A percentile compares a stretch with the other conserved stretches of the same genome.
Conservation (phyloP, 208 protist species). For the Leishmania amazonensis region DNA sequence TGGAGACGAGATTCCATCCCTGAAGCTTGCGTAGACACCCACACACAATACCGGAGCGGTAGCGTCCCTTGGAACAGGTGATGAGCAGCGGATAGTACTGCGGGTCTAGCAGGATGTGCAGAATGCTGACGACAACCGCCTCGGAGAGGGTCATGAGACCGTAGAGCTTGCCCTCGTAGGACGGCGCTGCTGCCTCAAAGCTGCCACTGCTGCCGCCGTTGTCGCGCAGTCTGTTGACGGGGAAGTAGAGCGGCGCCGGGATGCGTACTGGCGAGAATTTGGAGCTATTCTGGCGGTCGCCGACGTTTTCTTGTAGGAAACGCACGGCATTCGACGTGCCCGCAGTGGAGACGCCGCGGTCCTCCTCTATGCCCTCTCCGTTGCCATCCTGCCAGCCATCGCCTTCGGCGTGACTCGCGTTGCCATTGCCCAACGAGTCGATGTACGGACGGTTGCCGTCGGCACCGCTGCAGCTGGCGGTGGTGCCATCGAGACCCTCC, state of each 20-base stretch:
- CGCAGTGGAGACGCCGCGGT: conserved; percentile 2
- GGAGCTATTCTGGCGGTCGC: conserved; percentile 19
- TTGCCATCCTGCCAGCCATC: conserved; percentile 5
- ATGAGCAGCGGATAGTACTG: conserved; percentile 96
- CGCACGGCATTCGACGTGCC: conserved; percentile 47
- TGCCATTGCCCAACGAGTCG: background rate
- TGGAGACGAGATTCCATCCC: conserved; percentile 97
- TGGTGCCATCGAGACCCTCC: conserved; percentile 5
- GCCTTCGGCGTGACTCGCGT: background rate
- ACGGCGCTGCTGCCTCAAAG: conserved; percentile 12
- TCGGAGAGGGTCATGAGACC: conserved; percentile 84
- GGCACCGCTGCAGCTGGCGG: background rate
- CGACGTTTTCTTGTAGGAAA: conserved; percentile 45
- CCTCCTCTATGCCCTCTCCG: background rate
- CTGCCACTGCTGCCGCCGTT: background rate
- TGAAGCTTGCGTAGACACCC: conserved; percentile 98
- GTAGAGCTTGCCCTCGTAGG: conserved; percentile 28
- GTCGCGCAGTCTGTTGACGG: conserved; percentile 1
- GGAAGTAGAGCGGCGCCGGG: conserved; percentile 24
- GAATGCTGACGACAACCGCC: conserved; percentile 88
- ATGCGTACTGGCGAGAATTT: conserved; percentile 27
- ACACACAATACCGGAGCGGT: conserved; percentile 97
- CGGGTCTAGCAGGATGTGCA: conserved; percentile 95
- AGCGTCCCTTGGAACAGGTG: conserved; percentile 96
- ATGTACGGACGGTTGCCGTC: background rate